A percentile compares a stretch with the other conserved stretches of the same genome.
Conservation (phyloP, 768 basidiomycete species). For the Calocybe indica region DNA sequence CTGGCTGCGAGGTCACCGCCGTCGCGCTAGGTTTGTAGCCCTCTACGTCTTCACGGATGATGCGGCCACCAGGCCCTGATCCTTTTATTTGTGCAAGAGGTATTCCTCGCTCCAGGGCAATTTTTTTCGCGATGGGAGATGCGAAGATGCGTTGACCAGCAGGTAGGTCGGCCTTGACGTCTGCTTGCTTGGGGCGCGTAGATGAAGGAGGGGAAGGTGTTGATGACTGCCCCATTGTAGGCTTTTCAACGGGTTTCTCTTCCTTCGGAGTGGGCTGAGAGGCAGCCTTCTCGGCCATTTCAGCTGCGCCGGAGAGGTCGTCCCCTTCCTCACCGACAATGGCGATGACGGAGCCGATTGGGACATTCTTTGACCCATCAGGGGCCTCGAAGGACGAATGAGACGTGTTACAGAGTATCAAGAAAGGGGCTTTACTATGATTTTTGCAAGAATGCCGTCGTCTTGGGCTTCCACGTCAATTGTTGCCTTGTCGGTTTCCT, state of each 20-base stretch:
- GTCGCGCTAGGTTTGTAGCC: slow-evolving; percentile 64
- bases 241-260: slow-evolving; percentile 21
- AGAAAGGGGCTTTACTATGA: slow-evolving; percentile 60
- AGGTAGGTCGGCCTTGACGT: slow-evolving; percentile 46
- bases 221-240: neutral
- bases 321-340: slow-evolving; percentile 94
- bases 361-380: slow-evolving; percentile 83
- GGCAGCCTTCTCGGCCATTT: slow-evolving; percentile 60
- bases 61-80: slow-evolving; percentile 89
- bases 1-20: slow-evolving; percentile 38
- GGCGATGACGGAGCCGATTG: slow-evolving; percentile 86
- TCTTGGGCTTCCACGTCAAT: slow-evolving; percentile 99
- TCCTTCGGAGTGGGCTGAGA: slow-evolving; percentile 34
- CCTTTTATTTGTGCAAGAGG: slow-evolving; percentile 89
- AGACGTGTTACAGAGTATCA: neutral
- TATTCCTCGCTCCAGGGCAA: slow-evolving; percentile 91
- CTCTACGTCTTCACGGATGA: slow-evolving; percentile 93
- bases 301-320: slow-evolving; percentile 78
- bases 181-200: slow-evolving; percentile 12
- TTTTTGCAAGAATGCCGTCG: slow-evolving; percentile 94
- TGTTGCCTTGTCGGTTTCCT: slow-evolving; percentile 99
- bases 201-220: slow-evolving; percentile 19
- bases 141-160: slow-evolving; percentile 87
- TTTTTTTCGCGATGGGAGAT: slow-evolving; percentile 93
- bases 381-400: slow-evolving; percentile 40